phyloP scores from a whole-genome alignment of 1,284 basidiomycete genomes.

The Malassezia caprae region DNA sequence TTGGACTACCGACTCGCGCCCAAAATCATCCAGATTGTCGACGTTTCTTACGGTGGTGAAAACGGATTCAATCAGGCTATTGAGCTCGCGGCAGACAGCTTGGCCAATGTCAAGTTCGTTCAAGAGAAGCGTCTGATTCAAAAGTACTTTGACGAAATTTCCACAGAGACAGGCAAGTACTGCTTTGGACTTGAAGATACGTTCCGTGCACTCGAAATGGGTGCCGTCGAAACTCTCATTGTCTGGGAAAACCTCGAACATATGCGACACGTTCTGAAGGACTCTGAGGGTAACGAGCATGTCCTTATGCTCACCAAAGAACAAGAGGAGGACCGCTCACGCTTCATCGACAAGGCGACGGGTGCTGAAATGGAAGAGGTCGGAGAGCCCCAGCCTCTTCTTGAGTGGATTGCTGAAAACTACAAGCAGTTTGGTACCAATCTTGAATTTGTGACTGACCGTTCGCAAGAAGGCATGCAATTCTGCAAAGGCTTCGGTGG shows the following conservation, averaged over 20 bases:
- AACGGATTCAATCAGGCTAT: slow-evolving; percentile 99
- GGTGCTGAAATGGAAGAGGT: slow-evolving; percentile 86
- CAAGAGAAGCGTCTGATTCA: slow-evolving; percentile 82
- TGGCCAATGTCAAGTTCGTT: slow-evolving; percentile 97
- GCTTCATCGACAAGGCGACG: slow-evolving; percentile 89
- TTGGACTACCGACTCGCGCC: slow-evolving; percentile 69
- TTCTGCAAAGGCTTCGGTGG: slow-evolving; percentile 99
- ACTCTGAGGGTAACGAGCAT: slow-evolving; percentile 34
- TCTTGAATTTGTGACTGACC: slow-evolving; percentile 51
- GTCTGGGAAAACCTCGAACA: slow-evolving; percentile 77
- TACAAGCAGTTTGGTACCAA: slow-evolving; percentile 95
- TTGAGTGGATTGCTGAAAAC: slow-evolving; percentile 91
- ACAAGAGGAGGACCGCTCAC: slow-evolving; percentile 62
- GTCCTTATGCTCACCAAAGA: slow-evolving; percentile 43
- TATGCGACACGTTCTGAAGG: slow-evolving; percentile 37
- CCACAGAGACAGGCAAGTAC: slow-evolving; percentile 90
- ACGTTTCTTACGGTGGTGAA: slow-evolving; percentile 97
- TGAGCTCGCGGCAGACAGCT: slow-evolving; percentile 85
- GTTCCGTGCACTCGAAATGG: slow-evolving; percentile 88
- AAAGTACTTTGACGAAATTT: slow-evolving; percentile 98
- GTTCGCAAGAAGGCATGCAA: slow-evolving; percentile 91
- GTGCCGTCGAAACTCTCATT: slow-evolving; percentile 90
- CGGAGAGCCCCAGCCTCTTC: slow-evolving; percentile 40
- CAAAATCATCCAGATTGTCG: slow-evolving; percentile 67
- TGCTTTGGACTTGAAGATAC: slow-evolving; percentile 98